phyloP scores from a whole-genome alignment of 257 asterid genomes.

The Knoxia roxburghii region DNA sequence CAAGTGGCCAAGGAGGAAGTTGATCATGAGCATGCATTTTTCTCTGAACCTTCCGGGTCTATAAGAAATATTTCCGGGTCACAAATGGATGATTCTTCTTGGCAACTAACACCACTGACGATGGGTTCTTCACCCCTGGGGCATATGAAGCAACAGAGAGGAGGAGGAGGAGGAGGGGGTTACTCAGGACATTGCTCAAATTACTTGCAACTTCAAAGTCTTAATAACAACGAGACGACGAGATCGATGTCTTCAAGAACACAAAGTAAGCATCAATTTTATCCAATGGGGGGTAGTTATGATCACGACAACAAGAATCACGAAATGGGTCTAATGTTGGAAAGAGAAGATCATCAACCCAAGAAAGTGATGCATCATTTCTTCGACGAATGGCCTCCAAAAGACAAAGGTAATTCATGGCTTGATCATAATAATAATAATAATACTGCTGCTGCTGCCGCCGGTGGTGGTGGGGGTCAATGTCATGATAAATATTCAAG shows the following conservation, averaged over 20 bases:
- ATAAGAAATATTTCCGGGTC: slow-evolving; percentile 34
- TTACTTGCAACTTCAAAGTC: slow-evolving; percentile 29
- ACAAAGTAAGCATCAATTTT: slow-evolving; percentile 24
- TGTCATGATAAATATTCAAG: slow-evolving; percentile 37
- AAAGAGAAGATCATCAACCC: slow-evolving; percentile 44
- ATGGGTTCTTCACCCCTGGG: slow-evolving; percentile 46
- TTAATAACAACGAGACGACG: slow-evolving; percentile 14
- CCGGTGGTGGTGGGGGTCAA: no score
- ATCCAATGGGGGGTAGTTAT: slow-evolving; percentile 9
- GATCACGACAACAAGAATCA: slow-evolving; percentile 10
- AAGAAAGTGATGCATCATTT: slow-evolving; percentile 92
- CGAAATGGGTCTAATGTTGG: background rate
- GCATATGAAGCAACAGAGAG: slow-evolving; percentile 40
- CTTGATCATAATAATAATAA: slow-evolving; percentile 11
- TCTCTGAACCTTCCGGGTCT: slow-evolving; percentile 43
- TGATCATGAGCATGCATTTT: slow-evolving; percentile 37
- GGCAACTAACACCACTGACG: slow-evolving; percentile 47
- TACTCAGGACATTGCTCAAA: slow-evolving; percentile 22
- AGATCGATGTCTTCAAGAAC: slow-evolving; percentile 20
- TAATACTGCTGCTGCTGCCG: no score
- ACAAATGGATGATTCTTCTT: slow-evolving; percentile 28
- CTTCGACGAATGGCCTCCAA: slow-evolving; percentile 70
- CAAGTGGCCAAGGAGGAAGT: slow-evolving; percentile 38
- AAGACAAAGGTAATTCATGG: slow-evolving; percentile 48
- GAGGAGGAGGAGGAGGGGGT: no score